These are phyloP conservation scores for Tricholoma sp. DNA, from an alignment of 768 basidiomycete species.

Conservation along the genomic window DNA sequence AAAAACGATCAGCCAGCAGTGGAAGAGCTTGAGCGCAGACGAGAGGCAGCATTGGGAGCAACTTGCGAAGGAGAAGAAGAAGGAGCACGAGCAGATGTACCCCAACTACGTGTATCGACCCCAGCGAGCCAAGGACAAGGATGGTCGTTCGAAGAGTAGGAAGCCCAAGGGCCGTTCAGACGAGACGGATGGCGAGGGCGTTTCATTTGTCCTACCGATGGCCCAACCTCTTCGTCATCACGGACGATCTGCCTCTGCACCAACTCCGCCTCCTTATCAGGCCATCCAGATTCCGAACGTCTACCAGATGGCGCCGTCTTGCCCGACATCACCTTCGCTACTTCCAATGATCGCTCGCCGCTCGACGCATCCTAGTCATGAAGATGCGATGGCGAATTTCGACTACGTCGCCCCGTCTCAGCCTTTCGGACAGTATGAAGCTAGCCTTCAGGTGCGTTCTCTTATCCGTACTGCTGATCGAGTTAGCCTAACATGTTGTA, in stretches of 20 bases:
- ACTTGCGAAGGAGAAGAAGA: conserved; percentile 73
- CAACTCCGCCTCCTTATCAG: conserved; percentile 65
- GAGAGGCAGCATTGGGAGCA: conserved; percentile 74
- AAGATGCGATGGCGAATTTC: conserved; percentile 40
- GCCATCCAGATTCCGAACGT: conserved; percentile 67
- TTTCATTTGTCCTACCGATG: conserved; percentile 38
- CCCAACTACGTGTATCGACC: conserved; percentile 80
- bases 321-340: conserved; percentile 57
- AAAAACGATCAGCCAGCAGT: conserved; percentile 78
- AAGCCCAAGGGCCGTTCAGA: conserved; percentile 32
- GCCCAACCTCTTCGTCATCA: conserved; percentile 22
- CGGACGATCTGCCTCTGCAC: conserved; percentile 46
- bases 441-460: conserved; percentile 38
- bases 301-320: conserved; percentile 47
- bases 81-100: conserved; percentile 70
- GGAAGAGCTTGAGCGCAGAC: conserved; percentile 62
- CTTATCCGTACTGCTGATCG: conserved; percentile 7
- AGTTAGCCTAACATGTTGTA: conserved; percentile 6
- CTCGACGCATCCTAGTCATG: conserved; percentile 45
- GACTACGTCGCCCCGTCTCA: conserved; percentile 40
- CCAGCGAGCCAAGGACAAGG: conserved; percentile 56
- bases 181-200: conserved; percentile 28
- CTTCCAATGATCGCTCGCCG: conserved; percentile 59
- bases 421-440: conserved; percentile 38
- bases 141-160: conserved; percentile 40